phyloP scores from a whole-genome alignment of 345 rosid genomes.

The Tarenaya hassleriana region DNA sequence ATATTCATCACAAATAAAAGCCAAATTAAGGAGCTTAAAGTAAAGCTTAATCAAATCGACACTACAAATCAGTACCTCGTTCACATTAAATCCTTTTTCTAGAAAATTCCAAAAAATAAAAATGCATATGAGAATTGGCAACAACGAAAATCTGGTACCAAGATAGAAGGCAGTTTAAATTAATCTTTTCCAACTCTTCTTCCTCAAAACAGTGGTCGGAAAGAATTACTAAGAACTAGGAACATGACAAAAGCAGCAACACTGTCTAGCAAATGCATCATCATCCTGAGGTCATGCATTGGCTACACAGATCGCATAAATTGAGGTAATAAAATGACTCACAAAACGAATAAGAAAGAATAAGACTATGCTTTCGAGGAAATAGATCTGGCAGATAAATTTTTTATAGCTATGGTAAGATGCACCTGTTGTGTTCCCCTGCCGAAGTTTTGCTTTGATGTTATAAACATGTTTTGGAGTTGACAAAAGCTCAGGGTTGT shows the following conservation, averaged over 20 bases:
- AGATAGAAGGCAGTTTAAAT: too few relatives aligned
- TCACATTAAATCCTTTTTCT: not conserved
- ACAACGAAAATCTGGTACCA: too few relatives aligned
- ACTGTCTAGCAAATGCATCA: too few relatives aligned
- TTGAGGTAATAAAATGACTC: not conserved
- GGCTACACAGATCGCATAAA: too few relatives aligned
- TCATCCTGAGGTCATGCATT: too few relatives aligned
- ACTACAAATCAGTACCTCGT: too few relatives aligned
- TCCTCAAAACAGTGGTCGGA: too few relatives aligned
- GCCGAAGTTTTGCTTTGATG: slow-evolving; percentile 64
- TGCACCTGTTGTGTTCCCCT: slow-evolving; percentile 49
- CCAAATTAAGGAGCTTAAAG: not conserved
- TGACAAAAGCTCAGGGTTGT: slow-evolving; percentile 58
- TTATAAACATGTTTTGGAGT: slow-evolving; percentile 76
- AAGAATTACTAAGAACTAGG: too few relatives aligned
- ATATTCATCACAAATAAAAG: not conserved
- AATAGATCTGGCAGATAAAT: too few relatives aligned
- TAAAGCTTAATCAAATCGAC: not conserved
- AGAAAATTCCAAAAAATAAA: not conserved
- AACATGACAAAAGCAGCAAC: too few relatives aligned
- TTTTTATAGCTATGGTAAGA: not conserved
- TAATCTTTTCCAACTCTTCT: too few relatives aligned
- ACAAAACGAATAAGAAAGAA: not conserved
- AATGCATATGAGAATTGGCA: not conserved
- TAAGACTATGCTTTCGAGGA: not conserved